Conservation (phyloP, 495 filamentous ascomycete species). For the Penicillium soppii region DNA sequence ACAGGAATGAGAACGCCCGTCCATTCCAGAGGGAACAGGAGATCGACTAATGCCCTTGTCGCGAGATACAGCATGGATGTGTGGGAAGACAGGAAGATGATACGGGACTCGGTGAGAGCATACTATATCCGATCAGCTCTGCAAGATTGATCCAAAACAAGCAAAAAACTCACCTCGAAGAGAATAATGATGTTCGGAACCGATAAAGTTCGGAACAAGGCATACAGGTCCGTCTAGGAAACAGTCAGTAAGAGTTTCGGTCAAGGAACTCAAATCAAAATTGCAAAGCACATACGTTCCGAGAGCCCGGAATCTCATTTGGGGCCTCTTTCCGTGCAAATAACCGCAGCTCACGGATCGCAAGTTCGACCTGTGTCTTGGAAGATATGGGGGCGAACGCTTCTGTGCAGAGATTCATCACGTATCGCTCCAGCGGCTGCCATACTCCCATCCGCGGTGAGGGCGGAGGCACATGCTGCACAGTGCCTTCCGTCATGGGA, state of each 20-base stretch:
- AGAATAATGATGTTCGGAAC: slow-evolving; percentile 89
- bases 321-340: slow-evolving; percentile 90
- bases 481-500: slow-evolving; percentile 86
- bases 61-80: slow-evolving; percentile 95
- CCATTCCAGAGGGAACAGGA: slow-evolving; percentile 92
- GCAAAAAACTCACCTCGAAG: slow-evolving; percentile 58
- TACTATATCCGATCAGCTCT: slow-evolving; percentile 45
- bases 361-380: slow-evolving; percentile 92
- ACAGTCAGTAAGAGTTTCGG: slow-evolving; percentile 20
- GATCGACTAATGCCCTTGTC: slow-evolving; percentile 74
- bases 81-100: slow-evolving; percentile 93
- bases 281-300: slow-evolving; percentile 52
- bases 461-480: slow-evolving; percentile 79
- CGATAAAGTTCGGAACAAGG: slow-evolving; percentile 83
- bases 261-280: background rate
- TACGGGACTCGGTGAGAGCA: slow-evolving; percentile 87
- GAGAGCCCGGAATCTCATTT: slow-evolving; percentile 91
- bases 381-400: slow-evolving; percentile 88
- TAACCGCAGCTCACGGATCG: slow-evolving; percentile 83
- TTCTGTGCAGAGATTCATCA: slow-evolving; percentile 96
- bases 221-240: slow-evolving; percentile 77
- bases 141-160: background rate
- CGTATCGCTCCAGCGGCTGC: slow-evolving; percentile 95
- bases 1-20: slow-evolving; percentile 90
- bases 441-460: slow-evolving; percentile 92